phyloP scores from a whole-genome alignment of 2,329 filamentous ascomycete genomes.

The Aspergillus costaricaensis region DNA sequence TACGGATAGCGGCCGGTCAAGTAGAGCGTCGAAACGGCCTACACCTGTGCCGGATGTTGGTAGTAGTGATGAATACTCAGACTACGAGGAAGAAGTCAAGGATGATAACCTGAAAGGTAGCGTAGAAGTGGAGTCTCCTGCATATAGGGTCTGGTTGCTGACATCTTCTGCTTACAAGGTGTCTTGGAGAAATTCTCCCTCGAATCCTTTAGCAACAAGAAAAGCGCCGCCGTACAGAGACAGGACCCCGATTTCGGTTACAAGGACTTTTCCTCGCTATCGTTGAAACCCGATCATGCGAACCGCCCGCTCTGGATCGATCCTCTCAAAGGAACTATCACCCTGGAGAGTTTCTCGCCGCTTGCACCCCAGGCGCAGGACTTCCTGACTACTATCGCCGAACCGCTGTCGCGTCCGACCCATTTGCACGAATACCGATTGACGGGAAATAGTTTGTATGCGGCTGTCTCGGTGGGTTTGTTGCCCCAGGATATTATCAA shows the following conservation, averaged over 20 bases:
- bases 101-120: constrained; percentile 52
- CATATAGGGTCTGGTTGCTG: constrained; percentile 24
- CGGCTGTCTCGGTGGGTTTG: constrained; percentile 91
- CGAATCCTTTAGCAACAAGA: constrained; percentile 52
- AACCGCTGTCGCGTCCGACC: constrained; percentile 84
- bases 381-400: constrained; percentile 92
- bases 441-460: constrained; percentile 90
- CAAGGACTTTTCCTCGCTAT: constrained; percentile 78
- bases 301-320: constrained; percentile 95
- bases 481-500: constrained; percentile 86
- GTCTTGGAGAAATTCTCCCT: constrained; percentile 58
- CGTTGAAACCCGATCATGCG: constrained; percentile 83
- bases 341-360: constrained; percentile 90
- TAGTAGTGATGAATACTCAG: constrained; percentile 62
- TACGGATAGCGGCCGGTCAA: constrained; percentile 48
- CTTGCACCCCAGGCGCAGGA: constrained; percentile 85
- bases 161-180: constrained; percentile 29
- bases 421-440: constrained; percentile 93
- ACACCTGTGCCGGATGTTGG: constrained; percentile 50
- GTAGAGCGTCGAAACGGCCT: constrained; percentile 51
- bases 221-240: constrained; percentile 41
- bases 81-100: constrained; percentile 51
- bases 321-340: constrained; percentile 80
- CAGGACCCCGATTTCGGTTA: constrained; percentile 61
- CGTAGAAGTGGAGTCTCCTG: constrained; percentile 18